Percentiles rank a stretch among this genome's conserved stretches.
Evolutionary conservation across 257 asterid genomes (phyloP).

Genomic region (Rhazya stricta): DNA sequence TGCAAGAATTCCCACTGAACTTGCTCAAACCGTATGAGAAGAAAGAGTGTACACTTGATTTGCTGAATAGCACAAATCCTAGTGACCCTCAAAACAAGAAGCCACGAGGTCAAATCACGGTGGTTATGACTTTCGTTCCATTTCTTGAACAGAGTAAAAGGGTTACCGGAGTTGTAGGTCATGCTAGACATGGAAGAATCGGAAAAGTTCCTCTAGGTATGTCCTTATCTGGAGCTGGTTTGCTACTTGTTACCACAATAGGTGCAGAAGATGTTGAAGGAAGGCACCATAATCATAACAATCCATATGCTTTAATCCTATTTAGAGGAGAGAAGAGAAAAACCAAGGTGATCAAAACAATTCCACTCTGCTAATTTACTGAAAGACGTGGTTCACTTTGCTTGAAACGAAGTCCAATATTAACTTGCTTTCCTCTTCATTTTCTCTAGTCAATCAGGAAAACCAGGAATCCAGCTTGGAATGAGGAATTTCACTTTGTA

Average conservation of each 20-base stretch:
- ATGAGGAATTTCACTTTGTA: slow-evolving; percentile 69
- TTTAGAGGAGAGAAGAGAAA: slow-evolving; percentile 59
- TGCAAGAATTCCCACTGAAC: slow-evolving; percentile 59
- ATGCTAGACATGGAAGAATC: slow-evolving; percentile 21
- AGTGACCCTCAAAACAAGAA: slow-evolving; percentile 52
- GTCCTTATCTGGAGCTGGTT: slow-evolving; percentile 51
- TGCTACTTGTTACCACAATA: slow-evolving; percentile 50
- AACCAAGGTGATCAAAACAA: slow-evolving; percentile 49
- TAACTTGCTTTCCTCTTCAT: not conserved
- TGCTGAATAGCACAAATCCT: slow-evolving; percentile 52
- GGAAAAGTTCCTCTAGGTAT: slow-evolving; percentile 22
- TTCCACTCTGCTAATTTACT: not conserved
- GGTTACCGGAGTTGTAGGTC: slow-evolving; percentile 22
- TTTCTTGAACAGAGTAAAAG: slow-evolving; percentile 59
- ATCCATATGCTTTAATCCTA: slow-evolving; percentile 50
- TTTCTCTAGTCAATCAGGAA: slow-evolving; percentile 45
- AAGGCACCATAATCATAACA: slow-evolving; percentile 47
- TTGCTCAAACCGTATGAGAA: slow-evolving; percentile 51
- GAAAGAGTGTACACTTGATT: slow-evolving; percentile 41
- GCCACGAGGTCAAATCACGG: slow-evolving; percentile 44
- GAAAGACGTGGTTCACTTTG: not conserved
- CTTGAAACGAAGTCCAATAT: not conserved
- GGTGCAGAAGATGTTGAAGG: slow-evolving; percentile 71
- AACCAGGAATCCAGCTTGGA: slow-evolving; percentile 67
- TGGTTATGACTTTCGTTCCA: slow-evolving; percentile 57